Conservation (phyloP, 2,329 filamentous ascomycete genomes). For the Berkeleyomyces basicola region DNA sequence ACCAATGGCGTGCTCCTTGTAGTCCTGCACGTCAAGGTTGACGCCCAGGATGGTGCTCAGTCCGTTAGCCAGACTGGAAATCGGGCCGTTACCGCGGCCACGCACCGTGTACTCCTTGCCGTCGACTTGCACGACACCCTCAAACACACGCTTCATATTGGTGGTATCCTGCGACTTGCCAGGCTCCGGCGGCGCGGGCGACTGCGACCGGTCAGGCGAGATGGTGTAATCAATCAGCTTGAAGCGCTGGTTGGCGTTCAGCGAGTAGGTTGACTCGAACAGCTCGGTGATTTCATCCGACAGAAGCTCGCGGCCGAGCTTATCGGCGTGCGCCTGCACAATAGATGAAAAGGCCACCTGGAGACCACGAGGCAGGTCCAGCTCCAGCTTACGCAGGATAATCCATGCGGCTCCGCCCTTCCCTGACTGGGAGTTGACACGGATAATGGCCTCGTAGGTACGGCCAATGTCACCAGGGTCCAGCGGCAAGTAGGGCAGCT, state of each 20-base stretch:
- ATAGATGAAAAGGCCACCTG: slow-evolving; percentile 82
- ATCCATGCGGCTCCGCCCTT: slow-evolving; percentile 94
- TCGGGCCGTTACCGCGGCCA: slow-evolving; percentile 75
- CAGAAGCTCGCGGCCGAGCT: slow-evolving; percentile 66
- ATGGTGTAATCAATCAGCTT: slow-evolving; percentile 84
- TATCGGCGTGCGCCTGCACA: slow-evolving; percentile 68
- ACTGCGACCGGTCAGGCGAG: slow-evolving; percentile 61
- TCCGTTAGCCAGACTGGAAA: slow-evolving; percentile 74
- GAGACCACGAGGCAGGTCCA: slow-evolving; percentile 82
- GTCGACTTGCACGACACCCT: slow-evolving; percentile 70
- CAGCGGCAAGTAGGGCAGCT: slow-evolving; percentile 80
- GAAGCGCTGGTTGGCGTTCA: slow-evolving; percentile 59
- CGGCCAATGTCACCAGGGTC: slow-evolving; percentile 87
- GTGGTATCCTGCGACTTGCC: slow-evolving; percentile 62
- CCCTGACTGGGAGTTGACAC: slow-evolving; percentile 90
- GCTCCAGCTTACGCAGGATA: slow-evolving; percentile 71
- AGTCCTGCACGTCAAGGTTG: slow-evolving; percentile 79
- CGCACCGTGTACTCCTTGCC: slow-evolving; percentile 60
- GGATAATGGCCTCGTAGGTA: slow-evolving; percentile 95
- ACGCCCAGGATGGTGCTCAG: slow-evolving; percentile 56
- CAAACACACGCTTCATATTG: slow-evolving; percentile 67
- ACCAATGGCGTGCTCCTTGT: slow-evolving; percentile 91
- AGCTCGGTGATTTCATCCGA: slow-evolving; percentile 69
- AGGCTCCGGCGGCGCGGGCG: slow-evolving; percentile 48
- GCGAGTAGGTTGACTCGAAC: slow-evolving; percentile 80